Evolutionary conservation across 352 stramenopile genomes (phyloP).

Genomic region (Poterioochromonas sp.): DNA sequence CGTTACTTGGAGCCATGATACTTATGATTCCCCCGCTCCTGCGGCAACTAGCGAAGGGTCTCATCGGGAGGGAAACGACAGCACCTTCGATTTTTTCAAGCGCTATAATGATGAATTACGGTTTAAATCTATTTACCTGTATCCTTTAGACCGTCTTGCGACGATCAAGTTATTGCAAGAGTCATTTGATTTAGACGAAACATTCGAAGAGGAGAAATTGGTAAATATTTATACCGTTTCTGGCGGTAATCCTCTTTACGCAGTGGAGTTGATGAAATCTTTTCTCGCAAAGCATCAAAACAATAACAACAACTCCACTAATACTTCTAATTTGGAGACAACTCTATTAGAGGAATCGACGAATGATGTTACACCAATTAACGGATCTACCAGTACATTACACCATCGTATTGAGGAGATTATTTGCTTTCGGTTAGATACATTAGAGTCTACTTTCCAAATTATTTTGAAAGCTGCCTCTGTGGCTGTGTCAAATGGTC

Average conservation of each 20-base stretch:
- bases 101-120: neutral
- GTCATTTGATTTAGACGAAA: no score
- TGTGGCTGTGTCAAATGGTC: neutral
- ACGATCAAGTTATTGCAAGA: no score
- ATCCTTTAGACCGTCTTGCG: neutral
- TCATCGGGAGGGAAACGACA: no score
- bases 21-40: neutral
- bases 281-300: no score
- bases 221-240: neutral
- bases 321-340: no score
- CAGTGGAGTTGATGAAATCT: neutral
- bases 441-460: neutral
- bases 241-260: constrained; percentile 20
- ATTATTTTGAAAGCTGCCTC: constrained; percentile 19
- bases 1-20: neutral
- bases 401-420: neutral
- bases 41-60: no score
- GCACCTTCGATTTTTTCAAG: neutral
- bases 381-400: no score
- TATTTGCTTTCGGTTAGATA: constrained; percentile 28
- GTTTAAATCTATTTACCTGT: neutral
- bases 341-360: no score
- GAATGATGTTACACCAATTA: no score
- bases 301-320: no score
- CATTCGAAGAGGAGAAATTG: neutral